Base-by-base conservation (phyloP, 2,329 filamentous ascomycete species). In the Pseudopithomyces chartarum region DNA sequence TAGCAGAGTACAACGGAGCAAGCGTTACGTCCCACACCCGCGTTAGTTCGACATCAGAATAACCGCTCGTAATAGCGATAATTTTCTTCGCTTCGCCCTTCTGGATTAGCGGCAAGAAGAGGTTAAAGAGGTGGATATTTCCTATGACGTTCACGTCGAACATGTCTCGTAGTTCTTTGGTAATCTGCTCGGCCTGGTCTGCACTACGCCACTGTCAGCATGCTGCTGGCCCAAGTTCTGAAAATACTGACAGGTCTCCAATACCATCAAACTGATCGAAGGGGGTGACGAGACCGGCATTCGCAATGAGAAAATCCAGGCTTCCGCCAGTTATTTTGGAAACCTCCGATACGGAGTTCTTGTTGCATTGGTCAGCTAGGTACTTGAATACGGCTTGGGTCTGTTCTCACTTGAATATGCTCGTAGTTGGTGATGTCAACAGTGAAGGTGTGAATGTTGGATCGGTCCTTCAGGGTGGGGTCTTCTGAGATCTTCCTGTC, bases 21-120 rank as follows among this genome's bases (percentile, higher is more conserved):
- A 69, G 51, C 0, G 73, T 66, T 43, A 85, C 61, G 0, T 76
- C 73, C 20, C 63, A 67, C 0, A 79, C 54, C 12, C 71, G 73
- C 51, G 73, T 76, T 1, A 83, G 50, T 1, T 83, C 79, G 0
- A 75, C n/a, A 55, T 87, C 84, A 0, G 79, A 66, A 38, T 79
- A 55, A 19, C 82, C 84, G 0, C 68, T 80, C 6, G 80, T 78
- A 6, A 87, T 78, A 19, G 77, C 63, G 23, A 84, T 78, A 15
- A 85, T 74, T 64, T 87, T 87, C 68, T 87, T 87, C 10, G 59
- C 65, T 1, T 70, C 63, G 5, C 85, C 80, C 45, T 82, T 80
- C 1, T 76, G 70, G 32, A 88, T 71, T 0, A 86, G 76, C 0
- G 85, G 84, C 1, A 84, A 42, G 64, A 84, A 85, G 1, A 80